Percentiles rank a stretch among this genome's conserved stretches.
Evolutionary conservation across 2,329 filamentous ascomycete species (phyloP).

Genomic region (Xylariales sp.): DNA sequence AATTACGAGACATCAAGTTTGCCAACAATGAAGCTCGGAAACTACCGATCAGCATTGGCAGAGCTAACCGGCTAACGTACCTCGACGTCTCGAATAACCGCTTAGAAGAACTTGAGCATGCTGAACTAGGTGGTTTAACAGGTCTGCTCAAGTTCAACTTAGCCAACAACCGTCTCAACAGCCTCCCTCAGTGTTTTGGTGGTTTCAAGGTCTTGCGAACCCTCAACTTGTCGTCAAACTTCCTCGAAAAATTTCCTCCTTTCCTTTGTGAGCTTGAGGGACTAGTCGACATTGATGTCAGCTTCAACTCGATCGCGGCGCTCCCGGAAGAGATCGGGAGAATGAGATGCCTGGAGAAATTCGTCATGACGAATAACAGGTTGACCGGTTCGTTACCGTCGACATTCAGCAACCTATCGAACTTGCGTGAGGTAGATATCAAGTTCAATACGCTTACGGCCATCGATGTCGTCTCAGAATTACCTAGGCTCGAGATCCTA

Average conservation of each 20-base stretch:
- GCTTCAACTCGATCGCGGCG: constrained; percentile 83
- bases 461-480: constrained; percentile 78
- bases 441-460: constrained; percentile 87
- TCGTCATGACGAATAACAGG: constrained; percentile 95
- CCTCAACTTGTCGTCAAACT: constrained; percentile 91
- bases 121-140: constrained; percentile 69
- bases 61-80: constrained; percentile 77
- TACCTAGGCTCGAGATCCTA: constrained; percentile 83
- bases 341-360: constrained; percentile 73
- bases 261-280: constrained; percentile 80
- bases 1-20: constrained; percentile 91
- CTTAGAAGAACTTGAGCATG: constrained; percentile 80
- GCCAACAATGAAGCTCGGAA: constrained; percentile 89
- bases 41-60: constrained; percentile 76
- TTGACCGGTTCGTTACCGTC: constrained; percentile 70
- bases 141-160: constrained; percentile 84
- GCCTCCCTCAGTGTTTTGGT: constrained; percentile 76
- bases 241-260: constrained; percentile 75
- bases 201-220: constrained; percentile 74
- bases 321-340: constrained; percentile 76
- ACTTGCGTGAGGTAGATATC: constrained; percentile 84
- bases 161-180: constrained; percentile 83
- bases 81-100: constrained; percentile 94
- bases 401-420: constrained; percentile 68
- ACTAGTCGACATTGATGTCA: constrained; percentile 89